phyloP scores from a whole-genome alignment of 371 early-diverging fungal species.

The Lichtheimia ramosa region DNA sequence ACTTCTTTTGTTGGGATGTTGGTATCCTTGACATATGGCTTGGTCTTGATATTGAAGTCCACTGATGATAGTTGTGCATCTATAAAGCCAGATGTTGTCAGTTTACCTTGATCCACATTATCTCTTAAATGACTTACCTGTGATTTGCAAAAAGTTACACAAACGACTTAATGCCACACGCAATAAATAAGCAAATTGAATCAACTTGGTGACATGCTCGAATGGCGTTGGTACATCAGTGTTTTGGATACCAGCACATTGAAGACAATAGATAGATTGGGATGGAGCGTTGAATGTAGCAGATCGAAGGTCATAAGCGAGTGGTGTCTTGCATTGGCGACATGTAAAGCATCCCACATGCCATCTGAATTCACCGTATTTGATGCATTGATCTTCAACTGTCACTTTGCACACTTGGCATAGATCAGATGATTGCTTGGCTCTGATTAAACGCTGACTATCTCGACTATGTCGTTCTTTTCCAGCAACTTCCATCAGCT shows the following conservation, averaged over 20 bases:
- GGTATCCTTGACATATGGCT: slow-evolving; percentile 10
- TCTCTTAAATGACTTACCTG: slow-evolving; percentile 40
- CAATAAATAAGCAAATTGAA: slow-evolving; percentile 88
- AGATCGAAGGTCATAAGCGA: slow-evolving; percentile 43
- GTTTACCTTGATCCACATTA: neutral
- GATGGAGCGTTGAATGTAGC: slow-evolving; percentile 47
- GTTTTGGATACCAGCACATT: slow-evolving; percentile 31
- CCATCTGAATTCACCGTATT: slow-evolving; percentile 70
- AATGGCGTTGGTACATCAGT: slow-evolving; percentile 47
- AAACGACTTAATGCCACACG: slow-evolving; percentile 84
- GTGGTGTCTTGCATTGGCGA: slow-evolving; percentile 54
- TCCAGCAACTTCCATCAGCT: slow-evolving; percentile 63
- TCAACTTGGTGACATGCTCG: slow-evolving; percentile 77
- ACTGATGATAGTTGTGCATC: slow-evolving; percentile 43
- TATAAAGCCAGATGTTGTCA: slow-evolving; percentile 1
- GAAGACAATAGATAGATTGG: slow-evolving; percentile 50
- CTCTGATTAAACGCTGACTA: slow-evolving; percentile 42
- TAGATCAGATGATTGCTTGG: slow-evolving; percentile 65
- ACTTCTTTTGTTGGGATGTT: slow-evolving; percentile 11
- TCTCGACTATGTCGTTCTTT: slow-evolving; percentile 36
- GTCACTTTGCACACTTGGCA: slow-evolving; percentile 73
- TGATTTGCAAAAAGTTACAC: slow-evolving; percentile 71
- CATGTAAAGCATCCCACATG: slow-evolving; percentile 84
- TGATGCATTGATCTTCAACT: slow-evolving; percentile 86
- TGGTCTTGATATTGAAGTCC: slow-evolving; percentile 33